phyloP scores from a whole-genome alignment of 495 filamentous ascomycete genomes.

The Lasiosphaeria ovina region DNA sequence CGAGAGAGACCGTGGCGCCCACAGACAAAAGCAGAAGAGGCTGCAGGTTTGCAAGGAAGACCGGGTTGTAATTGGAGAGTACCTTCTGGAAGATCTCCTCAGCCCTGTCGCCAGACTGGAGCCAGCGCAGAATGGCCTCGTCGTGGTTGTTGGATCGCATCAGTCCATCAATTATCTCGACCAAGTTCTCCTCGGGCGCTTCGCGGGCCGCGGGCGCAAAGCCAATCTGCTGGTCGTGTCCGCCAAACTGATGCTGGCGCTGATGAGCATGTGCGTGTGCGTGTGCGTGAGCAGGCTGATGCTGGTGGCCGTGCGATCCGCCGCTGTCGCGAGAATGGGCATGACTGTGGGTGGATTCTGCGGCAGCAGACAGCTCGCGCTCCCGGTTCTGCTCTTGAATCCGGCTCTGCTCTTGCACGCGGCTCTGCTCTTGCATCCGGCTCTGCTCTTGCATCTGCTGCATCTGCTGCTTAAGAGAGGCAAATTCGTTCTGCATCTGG shows the following conservation, averaged over 20 bases:
- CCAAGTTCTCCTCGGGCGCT: slow-evolving; percentile 54
- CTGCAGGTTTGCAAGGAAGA: slow-evolving; percentile 67
- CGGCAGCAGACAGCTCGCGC: slow-evolving; percentile 10
- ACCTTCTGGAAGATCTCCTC: slow-evolving; percentile 79
- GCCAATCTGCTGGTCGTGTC: slow-evolving; percentile 33
- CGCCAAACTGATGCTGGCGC: slow-evolving; percentile 21
- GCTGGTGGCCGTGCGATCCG: slow-evolving; percentile 23
- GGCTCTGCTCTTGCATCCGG: slow-evolving; percentile 6
- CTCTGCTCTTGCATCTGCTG: slow-evolving; percentile 20
- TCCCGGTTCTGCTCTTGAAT: slow-evolving; percentile 9
- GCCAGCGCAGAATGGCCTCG: slow-evolving; percentile 70
- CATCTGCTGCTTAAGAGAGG: slow-evolving; percentile 24
- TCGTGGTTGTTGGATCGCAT: slow-evolving; percentile 68
- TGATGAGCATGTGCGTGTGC: not conserved
- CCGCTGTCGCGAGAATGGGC: slow-evolving; percentile 20
- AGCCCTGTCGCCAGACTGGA: slow-evolving; percentile 71
- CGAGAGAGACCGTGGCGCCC: slow-evolving; percentile 72
- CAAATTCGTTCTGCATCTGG: slow-evolving; percentile 34
- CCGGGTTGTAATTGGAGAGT: slow-evolving; percentile 70
- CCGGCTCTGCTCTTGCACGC: slow-evolving; percentile 10
- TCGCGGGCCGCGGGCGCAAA: slow-evolving; percentile 36
- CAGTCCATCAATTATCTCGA: slow-evolving; percentile 60
- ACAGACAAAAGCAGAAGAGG: slow-evolving; percentile 80
- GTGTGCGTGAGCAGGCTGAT: slow-evolving; percentile 13
- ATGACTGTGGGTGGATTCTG: slow-evolving; percentile 12